A percentile compares a stretch with the other conserved stretches of the same genome.
These are phyloP conservation scores for Penicillium corylophilum DNA, from an alignment of 2,329 filamentous ascomycete species.

Conservation along the genomic window DNA sequence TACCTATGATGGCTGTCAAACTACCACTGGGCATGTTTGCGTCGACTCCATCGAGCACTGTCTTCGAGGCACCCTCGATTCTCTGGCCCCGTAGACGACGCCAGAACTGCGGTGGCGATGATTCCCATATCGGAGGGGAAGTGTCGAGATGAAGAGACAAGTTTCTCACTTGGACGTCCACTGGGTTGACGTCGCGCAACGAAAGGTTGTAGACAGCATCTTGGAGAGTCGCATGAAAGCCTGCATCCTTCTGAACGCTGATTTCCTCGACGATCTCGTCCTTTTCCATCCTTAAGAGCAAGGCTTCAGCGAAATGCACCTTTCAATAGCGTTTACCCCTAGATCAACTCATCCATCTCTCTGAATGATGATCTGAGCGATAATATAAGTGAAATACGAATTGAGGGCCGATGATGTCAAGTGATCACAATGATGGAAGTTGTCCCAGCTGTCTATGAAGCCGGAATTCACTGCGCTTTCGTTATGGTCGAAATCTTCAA, in stretches of 20 bases:
- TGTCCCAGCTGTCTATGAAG: background rate
- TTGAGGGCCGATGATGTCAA: background rate
- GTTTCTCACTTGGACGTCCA: slow-evolving; percentile 38
- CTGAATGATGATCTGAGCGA: background rate
- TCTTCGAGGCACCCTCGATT: slow-evolving; percentile 33
- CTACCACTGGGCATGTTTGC: slow-evolving; percentile 65
- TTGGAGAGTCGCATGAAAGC: slow-evolving; percentile 7
- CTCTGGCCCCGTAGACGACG: slow-evolving; percentile 30
- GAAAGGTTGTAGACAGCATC: slow-evolving; percentile 32
- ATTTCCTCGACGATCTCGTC: slow-evolving; percentile 14
- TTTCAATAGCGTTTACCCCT: background rate
- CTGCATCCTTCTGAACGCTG: slow-evolving; percentile 7
- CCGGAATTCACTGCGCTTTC: background rate
- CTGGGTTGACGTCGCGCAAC: slow-evolving; percentile 41
- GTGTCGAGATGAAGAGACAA: slow-evolving; percentile 36
- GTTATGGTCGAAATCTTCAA: background rate
- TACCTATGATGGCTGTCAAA: slow-evolving; percentile 73
- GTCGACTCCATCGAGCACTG: slow-evolving; percentile 62
- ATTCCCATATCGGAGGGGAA: slow-evolving; percentile 34
- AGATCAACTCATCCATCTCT: background rate
- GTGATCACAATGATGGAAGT: background rate
- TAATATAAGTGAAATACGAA: background rate
- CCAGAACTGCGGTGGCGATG: slow-evolving; percentile 32
- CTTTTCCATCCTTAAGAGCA: slow-evolving; percentile 13
- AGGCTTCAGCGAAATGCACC: background rate